Percentiles rank a stretch among this genome's conserved stretches.
These are phyloP conservation scores for Syzygium syzygioides DNA, from an alignment of 441 rosid species.

Conservation along the genomic window DNA sequence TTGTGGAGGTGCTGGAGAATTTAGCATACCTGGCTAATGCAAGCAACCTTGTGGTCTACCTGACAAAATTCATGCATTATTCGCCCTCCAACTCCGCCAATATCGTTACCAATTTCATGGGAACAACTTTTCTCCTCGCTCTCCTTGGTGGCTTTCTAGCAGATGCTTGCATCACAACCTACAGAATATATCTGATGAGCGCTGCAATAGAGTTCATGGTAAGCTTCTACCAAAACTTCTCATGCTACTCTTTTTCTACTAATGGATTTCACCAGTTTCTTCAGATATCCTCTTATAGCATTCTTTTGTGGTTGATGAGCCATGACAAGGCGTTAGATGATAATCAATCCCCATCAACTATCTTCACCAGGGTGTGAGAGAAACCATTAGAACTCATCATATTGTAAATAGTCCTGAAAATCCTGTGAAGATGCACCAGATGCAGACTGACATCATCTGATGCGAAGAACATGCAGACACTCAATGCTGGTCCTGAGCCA, in stretches of 20 bases:
- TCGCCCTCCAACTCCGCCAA: slow-evolving; percentile 73
- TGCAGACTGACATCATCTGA: not conserved
- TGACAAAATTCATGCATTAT: slow-evolving; percentile 61
- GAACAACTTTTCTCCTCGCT: slow-evolving; percentile 77
- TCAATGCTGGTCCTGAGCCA: not conserved
- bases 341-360: not conserved
- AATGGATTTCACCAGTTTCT: not conserved
- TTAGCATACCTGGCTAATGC: slow-evolving; percentile 83
- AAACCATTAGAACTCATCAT: not conserved
- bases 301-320: not conserved
- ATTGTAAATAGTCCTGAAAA: not conserved
- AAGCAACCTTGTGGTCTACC: slow-evolving; percentile 80
- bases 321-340: not conserved
- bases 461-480: not conserved
- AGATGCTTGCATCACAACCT: slow-evolving; percentile 65
- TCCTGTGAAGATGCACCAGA: not conserved
- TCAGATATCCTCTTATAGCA: not conserved
- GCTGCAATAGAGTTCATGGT: slow-evolving; percentile 63
- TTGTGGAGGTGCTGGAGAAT: slow-evolving; percentile 78
- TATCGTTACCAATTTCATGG: slow-evolving; percentile 80
- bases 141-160: slow-evolving; percentile 81
- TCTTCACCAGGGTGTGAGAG: not conserved
- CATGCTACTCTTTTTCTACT: not conserved
- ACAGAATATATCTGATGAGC: slow-evolving; percentile 54
- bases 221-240: slow-evolving; percentile 9